Percentiles rank a stretch among this genome's conserved stretches.
Conservation (phyloP, 352 stramenopile genomes). For the Pythium sukuiense region DNA sequence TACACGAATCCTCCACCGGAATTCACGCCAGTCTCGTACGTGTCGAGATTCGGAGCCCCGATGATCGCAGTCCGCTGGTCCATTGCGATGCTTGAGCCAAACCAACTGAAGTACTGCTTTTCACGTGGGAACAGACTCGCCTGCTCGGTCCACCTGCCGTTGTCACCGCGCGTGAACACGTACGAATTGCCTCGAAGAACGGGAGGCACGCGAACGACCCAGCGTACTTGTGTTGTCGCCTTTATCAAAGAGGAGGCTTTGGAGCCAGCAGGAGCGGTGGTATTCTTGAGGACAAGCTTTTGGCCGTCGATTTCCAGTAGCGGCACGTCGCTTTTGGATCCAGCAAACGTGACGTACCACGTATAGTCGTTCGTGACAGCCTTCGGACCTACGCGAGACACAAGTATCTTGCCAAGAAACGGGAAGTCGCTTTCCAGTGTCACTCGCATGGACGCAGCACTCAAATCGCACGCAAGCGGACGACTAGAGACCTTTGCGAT, state of each 20-base stretch:
- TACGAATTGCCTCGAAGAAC: slow-evolving; percentile 68
- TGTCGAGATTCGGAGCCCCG: slow-evolving; percentile 92
- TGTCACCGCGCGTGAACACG: slow-evolving; percentile 54
- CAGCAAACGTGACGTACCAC: slow-evolving; percentile 85
- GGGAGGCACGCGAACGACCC: slow-evolving; percentile 50
- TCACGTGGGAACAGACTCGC: slow-evolving; percentile 88
- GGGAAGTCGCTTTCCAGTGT: slow-evolving; percentile 70
- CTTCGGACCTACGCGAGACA: slow-evolving; percentile 58
- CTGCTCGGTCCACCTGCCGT: slow-evolving; percentile 87
- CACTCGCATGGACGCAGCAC: slow-evolving; percentile 39
- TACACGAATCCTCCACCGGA: slow-evolving; percentile 91
- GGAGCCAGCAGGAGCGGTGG: slow-evolving; percentile 21
- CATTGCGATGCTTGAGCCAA: slow-evolving; percentile 84
- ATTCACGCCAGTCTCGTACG: slow-evolving; percentile 87
- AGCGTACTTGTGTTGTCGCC: slow-evolving; percentile 32
- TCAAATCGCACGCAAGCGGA: slow-evolving; percentile 56
- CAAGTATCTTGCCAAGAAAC: slow-evolving; percentile 64
- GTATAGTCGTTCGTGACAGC: slow-evolving; percentile 54
- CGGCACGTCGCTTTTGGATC: slow-evolving; percentile 49
- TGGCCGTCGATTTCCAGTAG: slow-evolving; percentile 54
- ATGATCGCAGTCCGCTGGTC: slow-evolving; percentile 85
- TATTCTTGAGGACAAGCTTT: slow-evolving; percentile 19
- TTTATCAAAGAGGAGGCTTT: not conserved
- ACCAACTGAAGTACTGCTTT: slow-evolving; percentile 90
- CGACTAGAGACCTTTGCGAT: slow-evolving; percentile 39